Conservation (phyloP, 225 moss, liverwort and hornwort genomes). For the Polytrichum formosum region DNA sequence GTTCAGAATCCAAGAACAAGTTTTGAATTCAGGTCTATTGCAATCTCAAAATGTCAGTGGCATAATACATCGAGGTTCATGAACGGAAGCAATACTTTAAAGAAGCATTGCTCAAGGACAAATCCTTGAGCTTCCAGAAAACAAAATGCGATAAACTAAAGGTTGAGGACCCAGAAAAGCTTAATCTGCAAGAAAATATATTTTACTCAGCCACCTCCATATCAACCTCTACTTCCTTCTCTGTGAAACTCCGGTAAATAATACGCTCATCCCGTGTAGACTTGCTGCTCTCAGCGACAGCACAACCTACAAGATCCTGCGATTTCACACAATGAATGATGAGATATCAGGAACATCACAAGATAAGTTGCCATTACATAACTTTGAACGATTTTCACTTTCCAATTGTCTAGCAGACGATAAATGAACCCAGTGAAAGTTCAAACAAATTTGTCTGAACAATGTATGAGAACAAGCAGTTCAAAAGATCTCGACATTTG, state of each 20-base stretch:
- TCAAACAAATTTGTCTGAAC: no score
- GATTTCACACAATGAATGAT: slow-evolving; percentile 8
- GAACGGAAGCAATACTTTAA: background rate
- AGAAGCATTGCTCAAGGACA: background rate
- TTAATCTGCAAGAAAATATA: slow-evolving; percentile 8
- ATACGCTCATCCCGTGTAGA: slow-evolving; percentile 68
- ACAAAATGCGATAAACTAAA: background rate
- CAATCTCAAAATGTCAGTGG: no score
- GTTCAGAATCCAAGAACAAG: no score
- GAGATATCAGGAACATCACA: background rate
- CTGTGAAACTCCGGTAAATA: slow-evolving; percentile 57
- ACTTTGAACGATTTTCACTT: background rate
- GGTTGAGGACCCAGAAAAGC: slow-evolving; percentile 6
- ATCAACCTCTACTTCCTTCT: slow-evolving; percentile 45
- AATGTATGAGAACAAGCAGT: no score
- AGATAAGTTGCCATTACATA: background rate
- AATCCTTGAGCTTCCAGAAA: slow-evolving; percentile 5
- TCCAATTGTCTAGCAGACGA: no score
- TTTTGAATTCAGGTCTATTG: no score
- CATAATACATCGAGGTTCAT: no score
- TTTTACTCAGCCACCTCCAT: slow-evolving; percentile 24
- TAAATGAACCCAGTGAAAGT: no score
- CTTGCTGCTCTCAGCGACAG: slow-evolving; percentile 67
- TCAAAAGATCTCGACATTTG: background rate
- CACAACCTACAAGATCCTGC: slow-evolving; percentile 78